Conservation (phyloP, 805 yeast genomes). For the Lipomyces yamadae region DNA sequence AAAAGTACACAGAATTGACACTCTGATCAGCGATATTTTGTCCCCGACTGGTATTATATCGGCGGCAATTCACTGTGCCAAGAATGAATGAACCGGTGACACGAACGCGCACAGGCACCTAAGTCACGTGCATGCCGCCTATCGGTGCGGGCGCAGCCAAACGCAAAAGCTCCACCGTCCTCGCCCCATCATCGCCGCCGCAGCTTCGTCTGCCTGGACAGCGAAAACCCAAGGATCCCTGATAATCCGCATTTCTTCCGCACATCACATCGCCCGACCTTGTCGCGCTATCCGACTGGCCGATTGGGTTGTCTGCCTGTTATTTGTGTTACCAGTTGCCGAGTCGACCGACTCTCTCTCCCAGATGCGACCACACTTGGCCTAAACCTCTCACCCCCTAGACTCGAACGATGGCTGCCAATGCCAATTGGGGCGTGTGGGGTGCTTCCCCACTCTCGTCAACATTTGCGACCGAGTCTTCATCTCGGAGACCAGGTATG, state of each 20-base stretch:
- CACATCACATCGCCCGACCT: background rate
- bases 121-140: background rate
- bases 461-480: slow-evolving; percentile 9
- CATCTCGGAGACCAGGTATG: slow-evolving; percentile 19
- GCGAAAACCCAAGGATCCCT: background rate
- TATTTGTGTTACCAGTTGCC: background rate
- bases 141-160: slow-evolving; percentile 3
- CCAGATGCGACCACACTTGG: background rate
- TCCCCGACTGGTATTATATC: no score
- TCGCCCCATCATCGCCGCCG: slow-evolving; percentile 6
- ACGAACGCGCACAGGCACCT: background rate
- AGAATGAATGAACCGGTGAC: background rate
- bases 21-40: background rate
- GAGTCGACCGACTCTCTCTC: slow-evolving; percentile 1
- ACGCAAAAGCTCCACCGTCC: slow-evolving; percentile 2
- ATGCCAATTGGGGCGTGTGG: slow-evolving; percentile 37
- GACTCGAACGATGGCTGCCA: slow-evolving; percentile 29
- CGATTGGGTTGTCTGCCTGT: background rate
- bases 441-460: slow-evolving; percentile 33
- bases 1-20: background rate
- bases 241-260: background rate
- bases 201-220: background rate
- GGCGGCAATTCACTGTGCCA: background rate
- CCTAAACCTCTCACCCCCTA: background rate
- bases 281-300: background rate